Base-by-base conservation (phyloP, 352 stramenopile genomes). In the Labyrinthula sp. region DNA sequence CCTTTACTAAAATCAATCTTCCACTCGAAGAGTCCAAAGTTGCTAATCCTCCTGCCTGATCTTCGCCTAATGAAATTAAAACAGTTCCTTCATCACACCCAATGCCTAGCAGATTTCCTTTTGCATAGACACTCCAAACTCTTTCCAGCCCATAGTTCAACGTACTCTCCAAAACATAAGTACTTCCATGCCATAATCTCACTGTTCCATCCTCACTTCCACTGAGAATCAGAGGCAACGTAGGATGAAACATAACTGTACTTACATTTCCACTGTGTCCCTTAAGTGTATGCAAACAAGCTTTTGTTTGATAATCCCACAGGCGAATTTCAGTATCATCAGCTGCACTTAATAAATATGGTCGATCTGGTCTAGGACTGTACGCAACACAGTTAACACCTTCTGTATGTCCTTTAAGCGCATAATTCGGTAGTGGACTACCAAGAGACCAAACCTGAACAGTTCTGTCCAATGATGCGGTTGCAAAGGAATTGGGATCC, bases 231-330 rank as follows among this genome's bases (percentile, higher is more conserved):
- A 99, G 69, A 23, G 90, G 90, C 37, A 99, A 65, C 29, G 89
- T 86, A 35, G 89, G 89, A 67, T 99, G 90, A 71, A 95, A 99
- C 46, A 93, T 62, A 23, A 97, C 89, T 0, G 79, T 67, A 20
- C 41, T 49, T 27, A 99, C 71, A 71, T 97, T 99, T 62, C 96
- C 87, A n/a, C 75, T 78, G 65, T 99, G 90, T 28, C 89, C 90
- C 34, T 95, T 86, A 14, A 99, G 71, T 24, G 81, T 93, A 64
- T 96, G 88, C 14, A 99, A 80, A 54, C 94, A 92, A n/a, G 77
- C 84, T 64, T 95, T 95, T 6, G 89, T 98, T 73, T 96, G 73
- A 70, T 99, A 99, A 66, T 99, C 90, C 88, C 89, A 97, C 52
- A 99, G 92, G 58, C 95, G 94, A 24, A 97, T 78, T 6, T 81